Percentiles rank a stretch among this genome's conserved stretches.
These are phyloP conservation scores for Gaillardinia entomophila DNA, from an alignment of 805 yeast species.

Conservation along the genomic window DNA sequence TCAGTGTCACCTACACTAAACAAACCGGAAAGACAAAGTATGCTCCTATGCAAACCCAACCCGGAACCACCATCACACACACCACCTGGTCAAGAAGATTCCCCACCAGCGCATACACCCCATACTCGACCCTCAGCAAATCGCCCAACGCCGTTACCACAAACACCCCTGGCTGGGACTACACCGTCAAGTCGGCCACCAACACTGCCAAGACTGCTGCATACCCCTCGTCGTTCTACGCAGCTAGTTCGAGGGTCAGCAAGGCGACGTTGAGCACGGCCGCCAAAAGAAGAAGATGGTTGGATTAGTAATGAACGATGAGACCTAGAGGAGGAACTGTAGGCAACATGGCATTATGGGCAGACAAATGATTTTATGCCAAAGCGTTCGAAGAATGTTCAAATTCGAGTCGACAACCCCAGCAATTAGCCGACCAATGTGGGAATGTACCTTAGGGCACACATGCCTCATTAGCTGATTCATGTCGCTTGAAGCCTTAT, in stretches of 20 bases:
- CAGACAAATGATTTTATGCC: too few relatives aligned
- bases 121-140: constrained; percentile 42
- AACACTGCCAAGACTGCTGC: constrained; percentile 74
- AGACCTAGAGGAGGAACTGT: too few relatives aligned
- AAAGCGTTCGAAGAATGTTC: too few relatives aligned
- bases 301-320: too few relatives aligned
- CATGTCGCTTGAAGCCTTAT: too few relatives aligned
- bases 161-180: constrained; percentile 79
- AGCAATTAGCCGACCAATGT: too few relatives aligned
- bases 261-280: constrained; percentile 31
- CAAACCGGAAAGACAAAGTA: constrained; percentile 77
- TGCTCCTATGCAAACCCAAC: constrained; percentile 94
- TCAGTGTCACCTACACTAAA: constrained; percentile 61
- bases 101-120: constrained; percentile 60
- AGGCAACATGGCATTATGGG: too few relatives aligned
- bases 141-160: constrained; percentile 57
- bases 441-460: too few relatives aligned
- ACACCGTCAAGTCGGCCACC: constrained; percentile 52
- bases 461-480: too few relatives aligned
- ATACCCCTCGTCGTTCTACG: constrained; percentile 58
- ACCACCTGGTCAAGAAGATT: constrained; percentile 60
- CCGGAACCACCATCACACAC: constrained; percentile 63
- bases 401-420: too few relatives aligned
- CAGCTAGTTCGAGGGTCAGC: constrained; percentile 50
- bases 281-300: constrained; percentile 33